Conservation (phyloP, 1,139 yeast genomes). For the Zygoascus hellenicus region DNA sequence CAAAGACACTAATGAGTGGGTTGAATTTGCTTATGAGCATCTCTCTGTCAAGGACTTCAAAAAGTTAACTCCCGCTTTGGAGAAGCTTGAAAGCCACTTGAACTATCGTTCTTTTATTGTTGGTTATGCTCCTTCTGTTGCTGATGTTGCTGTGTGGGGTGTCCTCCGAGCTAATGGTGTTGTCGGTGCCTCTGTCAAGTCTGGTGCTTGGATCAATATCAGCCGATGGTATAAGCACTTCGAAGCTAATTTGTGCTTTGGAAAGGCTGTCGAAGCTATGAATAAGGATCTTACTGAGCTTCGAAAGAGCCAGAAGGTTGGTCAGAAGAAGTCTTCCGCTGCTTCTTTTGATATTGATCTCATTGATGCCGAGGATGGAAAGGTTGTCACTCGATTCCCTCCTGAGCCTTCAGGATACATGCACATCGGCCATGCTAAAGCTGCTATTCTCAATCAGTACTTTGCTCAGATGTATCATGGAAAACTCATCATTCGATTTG, state of each 20-base stretch:
- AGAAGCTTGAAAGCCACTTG: constrained; percentile 72
- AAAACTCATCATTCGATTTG: constrained; percentile 89
- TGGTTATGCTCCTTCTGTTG: constrained; percentile 61
- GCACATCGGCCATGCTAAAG: constrained; percentile 97
- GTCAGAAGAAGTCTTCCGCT: constrained; percentile 44
- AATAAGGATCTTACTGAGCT: constrained; percentile 65
- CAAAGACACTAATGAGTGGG: constrained; percentile 46
- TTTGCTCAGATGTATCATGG: constrained; percentile 93
- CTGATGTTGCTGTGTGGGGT: constrained; percentile 93
- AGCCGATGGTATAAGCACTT: constrained; percentile 90
- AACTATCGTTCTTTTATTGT: constrained; percentile 76
- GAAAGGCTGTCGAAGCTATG: constrained; percentile 62
- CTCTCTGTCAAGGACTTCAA: constrained; percentile 83
- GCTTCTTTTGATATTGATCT: constrained; percentile 92
- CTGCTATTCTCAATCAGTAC: constrained; percentile 90
- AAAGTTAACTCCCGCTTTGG: constrained; percentile 70
- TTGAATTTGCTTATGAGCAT: constrained; percentile 59
- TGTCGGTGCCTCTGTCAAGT: constrained; percentile 85
- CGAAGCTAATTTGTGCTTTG: constrained; percentile 61
- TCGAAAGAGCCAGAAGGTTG: constrained; percentile 60
- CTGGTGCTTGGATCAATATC: constrained; percentile 73
- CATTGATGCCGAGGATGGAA: constrained; percentile 82
- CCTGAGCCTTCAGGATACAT: constrained; percentile 90
- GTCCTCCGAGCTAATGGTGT: constrained; percentile 86
- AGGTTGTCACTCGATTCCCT: constrained; percentile 97